Conservation (phyloP, 2,329 filamentous ascomycete species). For the Malbranchea zuffiana region DNA sequence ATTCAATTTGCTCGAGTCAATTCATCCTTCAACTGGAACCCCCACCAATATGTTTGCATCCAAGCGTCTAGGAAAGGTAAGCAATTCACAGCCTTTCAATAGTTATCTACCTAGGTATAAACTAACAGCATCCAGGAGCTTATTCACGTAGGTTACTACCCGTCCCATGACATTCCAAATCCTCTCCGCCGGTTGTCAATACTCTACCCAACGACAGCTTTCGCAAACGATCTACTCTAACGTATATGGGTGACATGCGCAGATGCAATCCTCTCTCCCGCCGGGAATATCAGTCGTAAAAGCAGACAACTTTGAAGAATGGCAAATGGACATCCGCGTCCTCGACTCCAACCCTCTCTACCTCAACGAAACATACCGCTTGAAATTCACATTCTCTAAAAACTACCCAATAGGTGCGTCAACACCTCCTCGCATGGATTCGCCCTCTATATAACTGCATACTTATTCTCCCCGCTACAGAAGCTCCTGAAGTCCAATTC, state of each 20-base stretch:
- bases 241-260: not conserved
- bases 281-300: conserved; percentile 67
- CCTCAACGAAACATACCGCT: conserved; percentile 62
- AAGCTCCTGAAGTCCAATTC: conserved; percentile 92
- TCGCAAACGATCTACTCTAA: too few species aligned
- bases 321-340: conserved; percentile 84
- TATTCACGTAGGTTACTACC: conserved; percentile 43
- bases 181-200: not conserved
- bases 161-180: not conserved
- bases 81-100: conserved; percentile 6
- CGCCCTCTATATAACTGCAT: conserved; percentile 1
- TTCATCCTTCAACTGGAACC: not conserved
- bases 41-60: conserved; percentile 38
- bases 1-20: not conserved
- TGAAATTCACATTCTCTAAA: conserved; percentile 75
- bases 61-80: conserved; percentile 40
- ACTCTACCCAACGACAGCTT: not conserved
- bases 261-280: conserved; percentile 49
- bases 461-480: conserved; percentile 36
- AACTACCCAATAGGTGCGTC: conserved; percentile 78
- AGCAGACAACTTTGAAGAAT: conserved; percentile 75
- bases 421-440: conserved; percentile 1
- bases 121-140: too few species aligned
- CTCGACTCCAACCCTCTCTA: conserved; percentile 88
- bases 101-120: too few species aligned